Evolutionary conservation across 2,329 filamentous ascomycete species (phyloP).

Genomic region (Talaromyces amestolkiae): DNA sequence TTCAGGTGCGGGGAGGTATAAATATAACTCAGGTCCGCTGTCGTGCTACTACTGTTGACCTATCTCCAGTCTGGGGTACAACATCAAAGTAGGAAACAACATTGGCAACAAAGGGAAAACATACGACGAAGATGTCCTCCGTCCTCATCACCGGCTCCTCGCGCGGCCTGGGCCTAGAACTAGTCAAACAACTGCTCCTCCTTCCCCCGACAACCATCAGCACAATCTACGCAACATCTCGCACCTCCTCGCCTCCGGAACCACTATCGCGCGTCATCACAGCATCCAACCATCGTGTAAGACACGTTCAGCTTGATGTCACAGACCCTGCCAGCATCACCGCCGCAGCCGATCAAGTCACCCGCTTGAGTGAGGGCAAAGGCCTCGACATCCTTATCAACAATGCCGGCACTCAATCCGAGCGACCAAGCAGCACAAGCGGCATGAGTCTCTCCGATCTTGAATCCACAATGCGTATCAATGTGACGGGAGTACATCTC

Average conservation of each 20-base stretch:
- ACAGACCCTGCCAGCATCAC: neutral
- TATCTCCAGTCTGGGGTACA: too few species aligned
- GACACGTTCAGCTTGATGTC: conserved; percentile 10
- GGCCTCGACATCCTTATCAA: conserved; percentile 16
- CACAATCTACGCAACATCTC: conserved; percentile 13
- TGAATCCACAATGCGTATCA: conserved; percentile 34
- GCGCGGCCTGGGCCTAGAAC: conserved; percentile 11
- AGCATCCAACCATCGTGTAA: neutral
- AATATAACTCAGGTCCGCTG: neutral
- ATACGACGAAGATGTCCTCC: conserved; percentile 5
- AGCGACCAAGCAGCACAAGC: neutral
- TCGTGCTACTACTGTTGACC: too few species aligned
- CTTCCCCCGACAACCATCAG: conserved; percentile 3
- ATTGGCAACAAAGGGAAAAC: neutral
- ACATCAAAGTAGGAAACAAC: too few species aligned
- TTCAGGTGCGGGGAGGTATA: neutral
- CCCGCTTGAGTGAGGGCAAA: neutral
- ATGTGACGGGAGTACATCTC: conserved; percentile 39
- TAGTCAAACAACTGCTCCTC: neutral
- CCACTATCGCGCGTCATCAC: neutral
- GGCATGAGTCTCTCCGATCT: neutral
- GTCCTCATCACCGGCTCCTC: conserved; percentile 15
- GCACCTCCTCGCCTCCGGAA: neutral
- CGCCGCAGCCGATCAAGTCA: neutral
- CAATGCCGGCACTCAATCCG: conserved; percentile 14